A percentile compares a stretch with the other conserved stretches of the same genome.
These are phyloP conservation scores for Penicillium sp. DNA, from an alignment of 2,329 filamentous ascomycete genomes.

Conservation along the genomic window DNA sequence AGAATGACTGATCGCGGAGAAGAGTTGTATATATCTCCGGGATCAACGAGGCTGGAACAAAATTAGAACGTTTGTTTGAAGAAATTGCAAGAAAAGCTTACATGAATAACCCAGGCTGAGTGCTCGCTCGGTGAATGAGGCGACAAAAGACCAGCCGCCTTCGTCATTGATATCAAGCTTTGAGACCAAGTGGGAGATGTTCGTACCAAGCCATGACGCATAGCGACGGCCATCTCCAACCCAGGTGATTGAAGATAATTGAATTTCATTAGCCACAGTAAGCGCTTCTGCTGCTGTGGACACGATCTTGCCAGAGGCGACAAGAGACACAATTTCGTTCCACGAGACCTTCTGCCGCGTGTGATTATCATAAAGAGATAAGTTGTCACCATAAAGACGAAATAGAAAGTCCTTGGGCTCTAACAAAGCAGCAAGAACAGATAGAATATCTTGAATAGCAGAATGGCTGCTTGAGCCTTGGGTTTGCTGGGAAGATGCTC, in stretches of 20 bases:
- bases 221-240: conserved; percentile 65
- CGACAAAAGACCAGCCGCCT: conserved; percentile 35
- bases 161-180: conserved; percentile 41
- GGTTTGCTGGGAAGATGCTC: conserved; percentile 25
- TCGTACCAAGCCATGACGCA: conserved; percentile 69
- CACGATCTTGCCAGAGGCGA: conserved; percentile 62
- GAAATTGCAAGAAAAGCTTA: conserved; percentile 33
- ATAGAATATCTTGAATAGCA: conserved; percentile 36
- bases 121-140: conserved; percentile 56
- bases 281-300: conserved; percentile 58
- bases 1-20: conserved; percentile 28
- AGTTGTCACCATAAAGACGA: conserved; percentile 49
- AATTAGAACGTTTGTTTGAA: conserved; percentile 11
- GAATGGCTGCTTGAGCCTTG: conserved; percentile 36
- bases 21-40: conserved; percentile 41
- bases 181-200: conserved; percentile 52
- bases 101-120: conserved; percentile 73
- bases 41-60: conserved; percentile 39
- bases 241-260: conserved; percentile 52
- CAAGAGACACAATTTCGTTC: conserved; percentile 62
- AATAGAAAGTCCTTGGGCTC: conserved; percentile 43
- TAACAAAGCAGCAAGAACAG: conserved; percentile 44
- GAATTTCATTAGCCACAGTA: conserved; percentile 35
- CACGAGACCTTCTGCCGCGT: conserved; percentile 57
- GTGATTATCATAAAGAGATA: conserved; percentile 38